phyloP scores from a whole-genome alignment of 2,329 filamentous ascomycete species.

The Colletotrichum eleusines region DNA sequence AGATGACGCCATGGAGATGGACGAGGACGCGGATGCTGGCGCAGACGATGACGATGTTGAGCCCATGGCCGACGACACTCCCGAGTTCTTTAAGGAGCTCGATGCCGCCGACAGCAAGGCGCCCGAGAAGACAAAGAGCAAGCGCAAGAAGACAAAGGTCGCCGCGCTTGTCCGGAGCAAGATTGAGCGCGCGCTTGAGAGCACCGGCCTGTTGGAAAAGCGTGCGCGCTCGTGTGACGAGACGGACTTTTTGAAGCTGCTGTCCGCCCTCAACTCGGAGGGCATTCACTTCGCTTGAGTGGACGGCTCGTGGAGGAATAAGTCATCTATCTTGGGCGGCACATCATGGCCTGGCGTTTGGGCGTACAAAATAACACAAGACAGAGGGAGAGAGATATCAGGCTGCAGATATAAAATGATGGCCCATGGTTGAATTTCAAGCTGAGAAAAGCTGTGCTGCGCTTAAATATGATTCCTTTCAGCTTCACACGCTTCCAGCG shows the following conservation, averaged over 20 bases:
- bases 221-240: slow-evolving; percentile 90
- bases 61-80: slow-evolving; percentile 76
- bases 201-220: slow-evolving; percentile 84
- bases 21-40: slow-evolving; percentile 57
- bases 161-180: slow-evolving; percentile 87
- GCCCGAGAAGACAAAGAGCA: slow-evolving; percentile 70
- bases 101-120: slow-evolving; percentile 53
- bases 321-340: background rate
- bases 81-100: slow-evolving; percentile 84
- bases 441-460: background rate
- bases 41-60: slow-evolving; percentile 63
- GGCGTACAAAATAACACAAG: slow-evolving; percentile 38
- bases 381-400: slow-evolving; percentile 16
- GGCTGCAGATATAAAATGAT: slow-evolving; percentile 20
- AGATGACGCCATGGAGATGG: slow-evolving; percentile 55
- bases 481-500: background rate
- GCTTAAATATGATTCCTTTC: background rate
- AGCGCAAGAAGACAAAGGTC: slow-evolving; percentile 83
- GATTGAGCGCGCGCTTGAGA: slow-evolving; percentile 85
- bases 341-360: slow-evolving; percentile 38
- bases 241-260: slow-evolving; percentile 86
- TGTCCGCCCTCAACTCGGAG: slow-evolving; percentile 88
- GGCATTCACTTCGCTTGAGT: slow-evolving; percentile 88
- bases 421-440: background rate
- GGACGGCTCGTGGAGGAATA: background rate